These are phyloP conservation scores for Zoysia matrella DNA, from an alignment of 202 grass and related monocot species.

Conservation along the genomic window DNA sequence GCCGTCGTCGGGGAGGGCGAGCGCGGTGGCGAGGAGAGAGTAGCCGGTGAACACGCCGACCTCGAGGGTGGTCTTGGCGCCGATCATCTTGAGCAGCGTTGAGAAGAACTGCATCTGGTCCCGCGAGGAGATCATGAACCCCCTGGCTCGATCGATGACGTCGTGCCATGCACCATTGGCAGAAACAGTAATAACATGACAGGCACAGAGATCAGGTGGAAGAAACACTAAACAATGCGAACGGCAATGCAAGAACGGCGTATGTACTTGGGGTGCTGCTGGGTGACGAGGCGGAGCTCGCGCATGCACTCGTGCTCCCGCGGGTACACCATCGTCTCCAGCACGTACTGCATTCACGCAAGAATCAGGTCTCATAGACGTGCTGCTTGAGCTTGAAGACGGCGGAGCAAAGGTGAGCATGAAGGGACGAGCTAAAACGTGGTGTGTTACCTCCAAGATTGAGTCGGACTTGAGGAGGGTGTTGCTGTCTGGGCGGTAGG, in stretches of 20 bases:
- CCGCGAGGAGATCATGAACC: conserved; percentile 54
- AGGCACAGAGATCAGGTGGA: background rate
- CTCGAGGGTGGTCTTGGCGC: conserved; percentile 62
- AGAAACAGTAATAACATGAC: too few relatives aligned
- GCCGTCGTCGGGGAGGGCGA: conserved; percentile 69
- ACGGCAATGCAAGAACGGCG: background rate
- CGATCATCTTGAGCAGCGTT: conserved; percentile 60
- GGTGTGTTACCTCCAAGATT: background rate
- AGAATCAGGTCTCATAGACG: too few relatives aligned
- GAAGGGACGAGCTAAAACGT: background rate
- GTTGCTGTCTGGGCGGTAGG: background rate
- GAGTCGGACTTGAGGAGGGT: conserved; percentile 1
- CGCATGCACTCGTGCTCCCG: conserved; percentile 68
- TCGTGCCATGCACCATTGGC: too few relatives aligned
- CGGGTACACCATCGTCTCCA: conserved; percentile 62
- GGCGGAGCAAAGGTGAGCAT: too few relatives aligned
- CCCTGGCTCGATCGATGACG: background rate
- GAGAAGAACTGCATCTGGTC: conserved; percentile 53
- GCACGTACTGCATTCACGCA: conserved; percentile 50
- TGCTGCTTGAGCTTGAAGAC: too few relatives aligned
- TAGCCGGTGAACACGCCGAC: conserved; percentile 75
- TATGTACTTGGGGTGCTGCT: conserved; percentile 55
- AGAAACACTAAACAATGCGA: too few relatives aligned
- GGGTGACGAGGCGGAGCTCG: conserved; percentile 61
- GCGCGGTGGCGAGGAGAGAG: conserved; percentile 66